phyloP scores from a whole-genome alignment of 2,329 filamentous ascomycete genomes.

The Chaetomiaceae sp. region DNA sequence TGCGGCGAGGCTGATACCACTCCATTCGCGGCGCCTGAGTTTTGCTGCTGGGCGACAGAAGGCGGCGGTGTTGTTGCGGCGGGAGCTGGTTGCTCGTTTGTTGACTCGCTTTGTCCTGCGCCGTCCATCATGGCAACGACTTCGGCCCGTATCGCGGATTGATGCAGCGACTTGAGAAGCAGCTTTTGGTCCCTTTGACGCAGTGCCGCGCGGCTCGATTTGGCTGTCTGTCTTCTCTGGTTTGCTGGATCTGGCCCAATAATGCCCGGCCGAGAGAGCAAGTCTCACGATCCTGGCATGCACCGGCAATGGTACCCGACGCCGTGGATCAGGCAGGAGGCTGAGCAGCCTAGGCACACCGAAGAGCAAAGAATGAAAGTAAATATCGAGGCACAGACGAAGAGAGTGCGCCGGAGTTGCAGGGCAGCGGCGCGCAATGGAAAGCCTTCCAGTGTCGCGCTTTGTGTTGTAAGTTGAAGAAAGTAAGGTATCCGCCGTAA shows the following conservation, averaged over 20 bases:
- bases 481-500: too few species aligned
- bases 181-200: not conserved
- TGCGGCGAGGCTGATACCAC: constrained; percentile 3
- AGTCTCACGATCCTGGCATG: not conserved
- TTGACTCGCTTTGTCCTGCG: not conserved
- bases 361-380: not conserved
- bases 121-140: not conserved
- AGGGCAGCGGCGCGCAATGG: not conserved
- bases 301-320: constrained; percentile 10
- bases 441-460: not conserved
- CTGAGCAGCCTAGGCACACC: not conserved
- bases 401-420: not conserved
- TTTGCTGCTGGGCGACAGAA: not conserved
- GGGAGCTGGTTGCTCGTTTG: constrained; percentile 1
- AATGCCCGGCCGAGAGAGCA: not conserved
- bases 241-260: not conserved
- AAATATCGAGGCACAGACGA: too few species aligned
- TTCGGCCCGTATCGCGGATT: not conserved
- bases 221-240: not conserved
- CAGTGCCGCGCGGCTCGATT: not conserved
- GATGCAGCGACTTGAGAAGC: not conserved
- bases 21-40: constrained; percentile 1
- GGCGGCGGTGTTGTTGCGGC: not conserved
- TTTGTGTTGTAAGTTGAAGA: not conserved
- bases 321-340: not conserved